Evolutionary conservation across 2,329 filamentous ascomycete species (phyloP), one percentile per base, ranked within the genome.

Genomic region (Neocatenulostroma microsporum): DNA sequence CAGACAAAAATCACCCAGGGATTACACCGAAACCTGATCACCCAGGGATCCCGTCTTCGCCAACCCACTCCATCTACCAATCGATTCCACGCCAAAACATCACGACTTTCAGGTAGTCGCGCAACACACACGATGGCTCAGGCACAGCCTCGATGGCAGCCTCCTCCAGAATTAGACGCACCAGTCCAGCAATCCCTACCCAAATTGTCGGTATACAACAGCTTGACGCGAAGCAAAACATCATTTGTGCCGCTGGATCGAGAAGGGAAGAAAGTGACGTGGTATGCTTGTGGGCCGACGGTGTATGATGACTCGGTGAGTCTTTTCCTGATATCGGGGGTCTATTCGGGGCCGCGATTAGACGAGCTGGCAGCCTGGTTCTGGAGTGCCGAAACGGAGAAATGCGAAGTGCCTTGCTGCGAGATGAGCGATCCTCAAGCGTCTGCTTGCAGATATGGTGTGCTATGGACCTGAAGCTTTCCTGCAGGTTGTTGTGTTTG

Each of bases 261-360:
- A 7, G 74, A 77, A 18, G 73, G 72, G 21, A 74, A 69, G 51
- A 80, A 81, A 56, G 75, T 93, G 19, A 78, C 77, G 4, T 94
- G 86, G 85, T 94, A 94, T 62, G 82, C 81, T 49, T 94, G 87
- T 66, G 87, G 87, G 13, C 86, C 86, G 40, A 94, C 86, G 1
- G 58, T 62, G 7, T 88, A 88, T 58, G 84, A 88, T 58, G 81
- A 87, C 63, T 75, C 80, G 34, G 46, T 49, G 47, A 21, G 45
- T 37, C n/a, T n/a, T n/a, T n/a, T n/a, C n/a, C n/a, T n/a, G n/a
- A n/a, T n/a, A n/a, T n/a, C n/a, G n/a, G n/a, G n/a, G n/a, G n/a
- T n/a, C n/a, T n/a, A n/a, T n/a, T n/a, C n/a, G n/a, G n/a, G n/a
- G n/a, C n/a, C n/a, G n/a, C n/a, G n/a, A n/a, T n/a, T n/a, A n/a